Conservation (phyloP, 2,329 filamentous ascomycete species). For the Pyrenochaeta sp. region DNA sequence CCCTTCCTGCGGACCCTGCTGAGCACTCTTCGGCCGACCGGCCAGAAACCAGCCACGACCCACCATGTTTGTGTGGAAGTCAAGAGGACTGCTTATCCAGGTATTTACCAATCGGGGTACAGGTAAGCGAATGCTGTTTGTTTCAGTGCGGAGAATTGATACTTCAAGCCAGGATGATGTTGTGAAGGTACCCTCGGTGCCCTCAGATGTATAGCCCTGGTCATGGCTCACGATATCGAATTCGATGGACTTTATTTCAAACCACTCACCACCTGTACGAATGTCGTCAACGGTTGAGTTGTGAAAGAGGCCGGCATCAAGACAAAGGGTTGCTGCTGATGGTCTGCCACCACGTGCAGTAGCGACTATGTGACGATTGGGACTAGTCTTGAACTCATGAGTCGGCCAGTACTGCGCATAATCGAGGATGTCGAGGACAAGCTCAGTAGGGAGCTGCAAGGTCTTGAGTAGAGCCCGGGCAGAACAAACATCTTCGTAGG, state of each 20-base stretch:
- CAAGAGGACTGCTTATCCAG: conserved; percentile 4
- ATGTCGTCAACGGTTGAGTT: conserved; percentile 11
- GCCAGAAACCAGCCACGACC: conserved; percentile 27
- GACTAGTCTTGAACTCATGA: conserved; percentile 6
- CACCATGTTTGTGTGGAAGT: conserved; percentile 13
- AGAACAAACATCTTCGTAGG: conserved; percentile 34
- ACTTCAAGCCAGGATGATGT: conserved; percentile 47
- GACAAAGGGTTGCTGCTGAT: conserved; percentile 24
- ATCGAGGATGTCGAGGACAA: conserved; percentile 40
- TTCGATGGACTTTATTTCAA: conserved; percentile 32
- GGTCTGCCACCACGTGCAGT: conserved; percentile 4
- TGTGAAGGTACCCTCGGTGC: conserved; percentile 32
- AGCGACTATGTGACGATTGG: background rate
- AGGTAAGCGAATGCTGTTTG: conserved; percentile 5
- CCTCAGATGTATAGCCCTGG: conserved; percentile 45
- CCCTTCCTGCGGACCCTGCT: conserved; percentile 32
- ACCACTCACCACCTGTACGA: conserved; percentile 18
- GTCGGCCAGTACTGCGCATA: conserved; percentile 37
- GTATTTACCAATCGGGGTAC: conserved; percentile 8
- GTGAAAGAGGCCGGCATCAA: conserved; percentile 22
- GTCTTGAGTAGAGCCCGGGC: conserved; percentile 32
- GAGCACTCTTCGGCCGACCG: conserved; percentile 21
- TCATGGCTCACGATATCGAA: conserved; percentile 37
- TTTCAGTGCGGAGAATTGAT: conserved; percentile 35
- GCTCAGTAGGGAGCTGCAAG: conserved; percentile 38